These are phyloP conservation scores for Hawksworthiomyces lignivorus DNA, from an alignment of 2,329 filamentous ascomycete species.

Conservation along the genomic window DNA sequence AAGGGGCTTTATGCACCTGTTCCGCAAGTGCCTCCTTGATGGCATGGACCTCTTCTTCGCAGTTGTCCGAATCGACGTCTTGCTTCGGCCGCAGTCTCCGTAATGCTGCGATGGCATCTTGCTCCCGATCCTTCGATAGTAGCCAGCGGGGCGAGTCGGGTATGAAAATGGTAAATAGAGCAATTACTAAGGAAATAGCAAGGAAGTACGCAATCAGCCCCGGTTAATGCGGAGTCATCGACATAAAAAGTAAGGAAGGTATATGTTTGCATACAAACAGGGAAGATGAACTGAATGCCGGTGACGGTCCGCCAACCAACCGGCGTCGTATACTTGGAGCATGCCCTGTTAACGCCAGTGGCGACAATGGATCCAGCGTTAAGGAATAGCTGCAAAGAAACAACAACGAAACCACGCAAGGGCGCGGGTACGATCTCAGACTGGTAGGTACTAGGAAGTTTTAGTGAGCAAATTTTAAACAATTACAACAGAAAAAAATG, in stretches of 20 bases:
- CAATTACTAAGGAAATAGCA: constrained; percentile 8
- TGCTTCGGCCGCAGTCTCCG: constrained; percentile 8
- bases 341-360: constrained; percentile 12
- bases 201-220: no score
- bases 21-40: constrained; percentile 24
- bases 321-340: constrained; percentile 3
- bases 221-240: not conserved
- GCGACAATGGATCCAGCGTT: constrained; percentile 12
- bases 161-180: constrained; percentile 10
- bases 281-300: constrained; percentile 14
- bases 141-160: constrained; percentile 10
- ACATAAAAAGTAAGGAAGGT: not conserved
- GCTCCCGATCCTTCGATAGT: constrained; percentile 12
- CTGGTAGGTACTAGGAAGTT: constrained; percentile 14
- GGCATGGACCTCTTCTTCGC: constrained; percentile 7
- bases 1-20: constrained; percentile 21
- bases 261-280: constrained; percentile 13
- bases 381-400: constrained; percentile 16
- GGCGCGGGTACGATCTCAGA: constrained; percentile 16
- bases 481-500: not conserved
- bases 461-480: no score
- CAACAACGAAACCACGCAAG: constrained; percentile 15
- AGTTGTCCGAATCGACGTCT: constrained; percentile 2
- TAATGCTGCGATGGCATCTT: constrained; percentile 9
- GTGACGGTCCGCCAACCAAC: constrained; percentile 13